Base-by-base conservation (phyloP, 768 basidiomycete species). In the Termitomyces sp. region DNA sequence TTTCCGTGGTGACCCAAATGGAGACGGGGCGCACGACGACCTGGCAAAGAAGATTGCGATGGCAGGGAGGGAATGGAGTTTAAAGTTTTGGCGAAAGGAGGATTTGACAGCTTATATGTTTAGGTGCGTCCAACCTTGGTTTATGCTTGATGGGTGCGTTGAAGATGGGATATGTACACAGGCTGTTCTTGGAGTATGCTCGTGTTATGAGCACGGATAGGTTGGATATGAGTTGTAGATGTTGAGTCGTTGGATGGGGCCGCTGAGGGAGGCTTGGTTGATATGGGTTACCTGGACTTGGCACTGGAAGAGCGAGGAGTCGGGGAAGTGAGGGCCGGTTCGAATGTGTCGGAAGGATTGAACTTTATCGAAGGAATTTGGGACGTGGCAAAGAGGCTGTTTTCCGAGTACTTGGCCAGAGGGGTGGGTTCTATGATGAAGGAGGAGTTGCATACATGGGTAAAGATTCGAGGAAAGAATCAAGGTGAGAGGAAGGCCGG, bases 81-180 rank as follows among this genome's bases (percentile, higher is more conserved):
- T 72, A 58, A 68, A 58, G 2, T 84, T 76, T 67, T 89, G 85
- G 86, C 74, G 86, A 43, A 74, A 68, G 55, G 82, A 86, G 62
- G 87, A 88, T 63, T 67, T 86, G 69, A 72, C 73, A 4, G 81
- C 84, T 3, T 87, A 87, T 64, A 69, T 79, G 51, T 86, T 81
- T 64, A 71, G 85, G 84, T 85, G 26, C 53, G 12, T 39, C 20
- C 18, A n/a, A 30, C 10, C 16, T 47, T 1, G 14, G 10, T 12
- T 27, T n/a, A n/a, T n/a, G n/a, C n/a, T n/a, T n/a, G n/a, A n/a
- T n/a, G n/a, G n/a, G n/a, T n/a, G n/a, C n/a, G n/a, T n/a, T 45
- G 46, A 30, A 4, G 27, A 27, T 46, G 45, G 16, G 27, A 5
- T 9, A 12, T 47, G 18, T 30, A 30, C 7, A 3, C 30, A 84